A percentile compares a stretch with the other conserved stretches of the same genome.
Conservation (phyloP, 2,329 filamentous ascomycete genomes). For the Mycosphaerella sp. region DNA sequence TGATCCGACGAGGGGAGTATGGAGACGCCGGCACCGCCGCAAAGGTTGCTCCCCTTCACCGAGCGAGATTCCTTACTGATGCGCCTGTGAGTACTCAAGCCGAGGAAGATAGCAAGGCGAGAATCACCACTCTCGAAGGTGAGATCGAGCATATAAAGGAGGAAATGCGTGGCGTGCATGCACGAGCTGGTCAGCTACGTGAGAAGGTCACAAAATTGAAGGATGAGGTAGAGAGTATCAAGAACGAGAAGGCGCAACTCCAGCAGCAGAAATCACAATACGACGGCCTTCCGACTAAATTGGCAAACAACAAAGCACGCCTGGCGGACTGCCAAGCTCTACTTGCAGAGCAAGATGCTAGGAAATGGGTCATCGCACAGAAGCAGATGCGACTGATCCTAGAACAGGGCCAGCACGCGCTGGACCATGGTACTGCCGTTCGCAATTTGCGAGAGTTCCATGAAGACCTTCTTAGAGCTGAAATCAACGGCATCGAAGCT, state of each 20-base stretch:
- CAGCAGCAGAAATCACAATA: slow-evolving; percentile 60
- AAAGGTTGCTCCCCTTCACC: slow-evolving; percentile 53
- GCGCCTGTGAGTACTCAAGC: slow-evolving; percentile 64
- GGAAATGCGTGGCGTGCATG: slow-evolving; percentile 28
- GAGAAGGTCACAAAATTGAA: slow-evolving; percentile 30
- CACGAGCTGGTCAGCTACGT: slow-evolving; percentile 23
- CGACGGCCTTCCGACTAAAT: slow-evolving; percentile 62
- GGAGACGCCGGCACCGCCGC: slow-evolving; percentile 67
- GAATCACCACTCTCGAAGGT: slow-evolving; percentile 40
- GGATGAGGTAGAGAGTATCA: slow-evolving; percentile 37
- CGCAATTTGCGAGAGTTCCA: slow-evolving; percentile 57
- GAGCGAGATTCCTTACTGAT: slow-evolving; percentile 67
- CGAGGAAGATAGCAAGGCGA: slow-evolving; percentile 55
- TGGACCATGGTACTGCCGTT: slow-evolving; percentile 57
- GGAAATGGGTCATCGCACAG: slow-evolving; percentile 47
- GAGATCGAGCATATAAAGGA: slow-evolving; percentile 38
- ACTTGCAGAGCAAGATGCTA: slow-evolving; percentile 40
- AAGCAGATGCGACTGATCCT: slow-evolving; percentile 26
- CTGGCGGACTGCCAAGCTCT: slow-evolving; percentile 38
- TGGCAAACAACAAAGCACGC: slow-evolving; percentile 53
- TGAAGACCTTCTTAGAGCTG: slow-evolving; percentile 60
- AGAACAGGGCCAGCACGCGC: slow-evolving; percentile 37
- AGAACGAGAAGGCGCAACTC: slow-evolving; percentile 36
- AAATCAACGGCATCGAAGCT: slow-evolving; percentile 71
- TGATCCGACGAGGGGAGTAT: slow-evolving; percentile 72